Evolutionary conservation across 768 basidiomycete species (phyloP).

Genomic region (Coprinopsis marcescibilis): DNA sequence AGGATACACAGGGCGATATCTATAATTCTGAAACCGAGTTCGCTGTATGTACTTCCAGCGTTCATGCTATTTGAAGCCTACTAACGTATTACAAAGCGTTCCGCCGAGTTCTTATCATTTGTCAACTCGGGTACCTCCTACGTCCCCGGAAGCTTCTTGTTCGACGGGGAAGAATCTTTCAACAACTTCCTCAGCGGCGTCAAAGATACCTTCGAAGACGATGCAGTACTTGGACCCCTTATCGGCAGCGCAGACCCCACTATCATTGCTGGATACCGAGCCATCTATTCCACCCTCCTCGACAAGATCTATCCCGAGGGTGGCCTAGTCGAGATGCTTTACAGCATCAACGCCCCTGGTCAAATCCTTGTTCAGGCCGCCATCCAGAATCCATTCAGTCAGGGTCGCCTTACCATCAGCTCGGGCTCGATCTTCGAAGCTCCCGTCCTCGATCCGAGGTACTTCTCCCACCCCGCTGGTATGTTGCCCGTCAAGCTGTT

Average conservation of each 20-base stretch:
- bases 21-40: slow-evolving; percentile 20
- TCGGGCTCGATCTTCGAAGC: slow-evolving; percentile 52
- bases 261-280: slow-evolving; percentile 49
- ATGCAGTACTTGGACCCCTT: slow-evolving; percentile 20
- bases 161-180: slow-evolving; percentile 26
- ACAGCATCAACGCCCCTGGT: slow-evolving; percentile 31
- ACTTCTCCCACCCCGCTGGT: slow-evolving; percentile 53
- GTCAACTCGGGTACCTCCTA: slow-evolving; percentile 64
- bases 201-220: slow-evolving; percentile 6
- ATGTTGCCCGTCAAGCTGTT: slow-evolving; percentile 6
- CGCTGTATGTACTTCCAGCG: slow-evolving; percentile 19
- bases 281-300: slow-evolving; percentile 43
- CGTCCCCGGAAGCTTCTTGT: slow-evolving; percentile 45
- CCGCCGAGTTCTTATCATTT: slow-evolving; percentile 44
- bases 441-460: slow-evolving; percentile 61
- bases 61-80: too few species aligned
- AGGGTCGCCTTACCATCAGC: slow-evolving; percentile 57
- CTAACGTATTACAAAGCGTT: too few species aligned
- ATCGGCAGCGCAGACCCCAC: slow-evolving; percentile 38
- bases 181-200: slow-evolving; percentile 16
- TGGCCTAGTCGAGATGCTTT: slow-evolving; percentile 54
- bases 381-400: slow-evolving; percentile 60
- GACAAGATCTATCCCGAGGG: slow-evolving; percentile 34
- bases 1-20: slow-evolving; percentile 25
- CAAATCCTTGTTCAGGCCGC: slow-evolving; percentile 56